Percentiles rank a stretch among this genome's conserved stretches.
Conservation (phyloP, 805 yeast species). For the Saccharomycopsis capsularis region DNA sequence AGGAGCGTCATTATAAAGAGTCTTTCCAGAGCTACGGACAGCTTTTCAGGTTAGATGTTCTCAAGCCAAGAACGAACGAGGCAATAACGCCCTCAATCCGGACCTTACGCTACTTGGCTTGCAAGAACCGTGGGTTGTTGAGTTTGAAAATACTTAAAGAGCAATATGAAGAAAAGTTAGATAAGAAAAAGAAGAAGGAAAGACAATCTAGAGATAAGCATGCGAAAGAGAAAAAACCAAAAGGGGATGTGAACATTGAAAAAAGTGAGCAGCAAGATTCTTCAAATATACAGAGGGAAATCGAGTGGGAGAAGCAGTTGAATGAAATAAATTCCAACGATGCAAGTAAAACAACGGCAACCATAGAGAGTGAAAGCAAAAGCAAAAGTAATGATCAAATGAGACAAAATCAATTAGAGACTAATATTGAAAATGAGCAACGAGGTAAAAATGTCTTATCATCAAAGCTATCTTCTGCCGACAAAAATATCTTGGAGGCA, state of each 20-base stretch:
- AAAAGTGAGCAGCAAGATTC: background rate
- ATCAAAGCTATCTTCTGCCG: background rate
- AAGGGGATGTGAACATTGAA: too few relatives aligned
- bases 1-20: slow-evolving; percentile 36
- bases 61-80: slow-evolving; percentile 37
- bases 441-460: too few relatives aligned
- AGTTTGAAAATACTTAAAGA: slow-evolving; percentile 38
- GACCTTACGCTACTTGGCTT: slow-evolving; percentile 66
- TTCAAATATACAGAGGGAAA: background rate
- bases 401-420: background rate
- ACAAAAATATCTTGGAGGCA: background rate
- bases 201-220: background rate
- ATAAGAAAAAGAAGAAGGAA: too few relatives aligned
- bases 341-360: too few relatives aligned
- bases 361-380: too few relatives aligned
- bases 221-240: too few relatives aligned
- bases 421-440: too few relatives aligned
- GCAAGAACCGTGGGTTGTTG: slow-evolving; percentile 76
- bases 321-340: background rate
- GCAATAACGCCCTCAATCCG: slow-evolving; percentile 59
- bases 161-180: slow-evolving; percentile 12
- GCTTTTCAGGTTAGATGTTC: slow-evolving; percentile 62
- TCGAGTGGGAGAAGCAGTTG: background rate
- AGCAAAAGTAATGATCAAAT: too few relatives aligned
- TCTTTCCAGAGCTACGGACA: slow-evolving; percentile 54